Evolutionary conservation across 306 rosid species (phyloP).

Genomic region (Erythrophleum fordii): DNA sequence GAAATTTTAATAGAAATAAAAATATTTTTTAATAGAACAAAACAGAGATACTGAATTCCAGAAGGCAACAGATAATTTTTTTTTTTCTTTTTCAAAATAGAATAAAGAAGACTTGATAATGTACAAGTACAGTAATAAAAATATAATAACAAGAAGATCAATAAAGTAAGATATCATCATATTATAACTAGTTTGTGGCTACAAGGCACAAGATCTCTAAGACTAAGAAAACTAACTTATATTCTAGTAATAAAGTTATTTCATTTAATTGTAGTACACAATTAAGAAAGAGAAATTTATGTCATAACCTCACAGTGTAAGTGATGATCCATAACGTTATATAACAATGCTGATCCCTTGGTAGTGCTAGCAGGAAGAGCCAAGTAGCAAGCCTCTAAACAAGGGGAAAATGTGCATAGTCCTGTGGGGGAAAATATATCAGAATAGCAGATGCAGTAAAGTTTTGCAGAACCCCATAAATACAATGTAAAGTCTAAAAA

Average conservation of each 20-base stretch:
- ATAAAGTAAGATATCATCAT: constrained; percentile 24
- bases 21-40: not conserved
- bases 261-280: constrained; percentile 9
- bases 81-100: too few species aligned
- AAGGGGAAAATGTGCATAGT: constrained; percentile 84
- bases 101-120: not conserved
- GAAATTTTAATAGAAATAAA: constrained; percentile 8
- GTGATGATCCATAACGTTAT: constrained; percentile 82
- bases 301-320: constrained; percentile 90
- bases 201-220: constrained; percentile 21
- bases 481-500: constrained; percentile 1
- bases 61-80: not conserved
- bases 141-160: not conserved
- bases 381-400: constrained; percentile 81
- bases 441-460: constrained; percentile 18
- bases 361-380: constrained; percentile 92
- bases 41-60: constrained; percentile 9
- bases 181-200: constrained; percentile 24
- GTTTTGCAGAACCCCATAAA: constrained; percentile 25
- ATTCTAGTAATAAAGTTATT: constrained; percentile 19
- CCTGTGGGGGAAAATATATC: constrained; percentile 52
- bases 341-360: constrained; percentile 83
- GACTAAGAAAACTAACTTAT: constrained; percentile 20
- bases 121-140: not conserved
- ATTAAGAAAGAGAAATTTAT: constrained; percentile 32